Evolutionary conservation across 2,329 filamentous ascomycete species (phyloP).

Genomic region (Thelonectria olida): DNA sequence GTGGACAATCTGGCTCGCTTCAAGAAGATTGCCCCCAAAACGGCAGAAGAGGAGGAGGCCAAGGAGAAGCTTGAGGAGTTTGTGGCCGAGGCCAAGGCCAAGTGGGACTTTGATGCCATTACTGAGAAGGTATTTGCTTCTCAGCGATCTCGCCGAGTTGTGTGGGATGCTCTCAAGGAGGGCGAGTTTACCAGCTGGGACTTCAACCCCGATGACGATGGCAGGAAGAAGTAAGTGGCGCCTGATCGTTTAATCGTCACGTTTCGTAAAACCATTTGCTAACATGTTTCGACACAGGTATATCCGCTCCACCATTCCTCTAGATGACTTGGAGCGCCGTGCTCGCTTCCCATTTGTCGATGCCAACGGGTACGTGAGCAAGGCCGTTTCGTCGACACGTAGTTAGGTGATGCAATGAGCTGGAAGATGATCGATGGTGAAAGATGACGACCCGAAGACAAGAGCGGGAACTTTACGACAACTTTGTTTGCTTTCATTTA

Average conservation of each 20-base stretch:
- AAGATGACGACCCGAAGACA: neutral
- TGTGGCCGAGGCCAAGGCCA: conserved; percentile 74
- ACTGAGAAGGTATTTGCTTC: conserved; percentile 77
- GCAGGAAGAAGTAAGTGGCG: conserved; percentile 67
- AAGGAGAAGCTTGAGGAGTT: conserved; percentile 70
- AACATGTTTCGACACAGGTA: conserved; percentile 64
- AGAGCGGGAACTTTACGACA: neutral
- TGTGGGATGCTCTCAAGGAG: conserved; percentile 81
- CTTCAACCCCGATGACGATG: conserved; percentile 78
- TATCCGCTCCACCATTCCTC: conserved; percentile 83
- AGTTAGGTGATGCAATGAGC: conserved; percentile 5
- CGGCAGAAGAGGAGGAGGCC: conserved; percentile 56
- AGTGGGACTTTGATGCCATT: conserved; percentile 85
- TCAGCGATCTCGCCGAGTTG: conserved; percentile 81
- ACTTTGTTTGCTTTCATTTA: neutral
- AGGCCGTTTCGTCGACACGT: conserved; percentile 49
- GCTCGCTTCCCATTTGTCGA: conserved; percentile 77
- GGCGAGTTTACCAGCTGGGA: conserved; percentile 87
- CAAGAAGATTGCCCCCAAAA: conserved; percentile 50
- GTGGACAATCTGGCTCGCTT: conserved; percentile 74
- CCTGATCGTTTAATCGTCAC: neutral
- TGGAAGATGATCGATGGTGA: neutral
- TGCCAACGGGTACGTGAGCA: conserved; percentile 59
- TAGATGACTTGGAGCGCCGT: conserved; percentile 81
- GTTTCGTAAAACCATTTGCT: conserved; percentile 35